Evolutionary conservation across 1,284 basidiomycete species (phyloP).

Genomic region (Boletus mariae): DNA sequence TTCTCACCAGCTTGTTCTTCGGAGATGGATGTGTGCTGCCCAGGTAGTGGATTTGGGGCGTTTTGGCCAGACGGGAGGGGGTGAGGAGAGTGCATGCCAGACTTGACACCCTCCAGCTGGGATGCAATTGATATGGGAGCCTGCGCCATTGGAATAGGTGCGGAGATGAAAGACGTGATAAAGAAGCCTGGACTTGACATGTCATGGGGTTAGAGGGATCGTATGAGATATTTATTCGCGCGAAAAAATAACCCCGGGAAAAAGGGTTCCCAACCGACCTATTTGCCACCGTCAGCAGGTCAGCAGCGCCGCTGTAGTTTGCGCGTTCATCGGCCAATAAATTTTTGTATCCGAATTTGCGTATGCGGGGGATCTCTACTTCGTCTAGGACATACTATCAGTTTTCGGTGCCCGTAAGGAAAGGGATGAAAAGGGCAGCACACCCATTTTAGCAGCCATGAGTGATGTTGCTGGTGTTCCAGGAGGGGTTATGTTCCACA

Average conservation of each 20-base stretch:
- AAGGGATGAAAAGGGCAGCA: neutral
- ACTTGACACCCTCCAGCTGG: conserved; percentile 11
- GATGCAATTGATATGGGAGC: conserved; percentile 17
- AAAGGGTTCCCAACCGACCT: conserved; percentile 21
- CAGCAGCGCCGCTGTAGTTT: conserved; percentile 1
- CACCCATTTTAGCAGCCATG: conserved; percentile 44
- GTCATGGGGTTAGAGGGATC: conserved; percentile 25
- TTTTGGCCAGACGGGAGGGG: conserved; percentile 29
- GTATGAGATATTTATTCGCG: conserved; percentile 16
- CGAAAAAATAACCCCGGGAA: conserved; percentile 8
- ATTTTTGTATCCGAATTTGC: conserved; percentile 27
- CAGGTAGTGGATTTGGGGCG: conserved; percentile 37
- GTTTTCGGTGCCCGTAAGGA: neutral
- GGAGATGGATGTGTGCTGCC: conserved; percentile 36
- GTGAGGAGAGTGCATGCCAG: conserved; percentile 28
- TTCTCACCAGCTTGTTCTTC: conserved; percentile 11
- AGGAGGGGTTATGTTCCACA: conserved; percentile 43
- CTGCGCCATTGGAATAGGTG: conserved; percentile 28
- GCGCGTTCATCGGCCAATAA: conserved; percentile 5
- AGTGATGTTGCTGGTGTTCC: conserved; percentile 32
- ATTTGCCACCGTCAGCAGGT: conserved; percentile 18
- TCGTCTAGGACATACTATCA: conserved; percentile 21
- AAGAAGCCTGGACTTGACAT: conserved; percentile 34
- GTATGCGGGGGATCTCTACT: conserved; percentile 29
- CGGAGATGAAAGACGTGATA: conserved; percentile 31